A percentile compares a stretch with the other conserved stretches of the same genome.
Evolutionary conservation across 305 asterid genomes (phyloP).

Genomic region (Rubia tinctorum): DNA sequence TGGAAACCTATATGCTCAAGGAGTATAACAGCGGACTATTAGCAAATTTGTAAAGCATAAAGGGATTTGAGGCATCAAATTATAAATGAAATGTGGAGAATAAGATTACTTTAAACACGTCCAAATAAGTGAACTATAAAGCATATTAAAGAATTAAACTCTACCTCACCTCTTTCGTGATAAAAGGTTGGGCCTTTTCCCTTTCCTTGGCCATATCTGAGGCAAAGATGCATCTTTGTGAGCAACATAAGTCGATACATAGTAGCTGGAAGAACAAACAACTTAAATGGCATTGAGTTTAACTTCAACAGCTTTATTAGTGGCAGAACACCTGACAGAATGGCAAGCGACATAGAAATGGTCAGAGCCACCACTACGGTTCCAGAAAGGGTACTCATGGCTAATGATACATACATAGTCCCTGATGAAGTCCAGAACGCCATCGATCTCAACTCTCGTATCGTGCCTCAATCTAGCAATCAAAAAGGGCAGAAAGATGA

Average conservation of each 20-base stretch:
- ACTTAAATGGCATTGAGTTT: constrained; percentile 75
- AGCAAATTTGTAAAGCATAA: not conserved
- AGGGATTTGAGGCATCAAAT: not conserved
- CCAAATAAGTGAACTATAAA: constrained; percentile 10
- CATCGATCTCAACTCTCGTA: constrained; percentile 60
- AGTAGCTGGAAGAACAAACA: constrained; percentile 92
- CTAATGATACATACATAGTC: constrained; percentile 46
- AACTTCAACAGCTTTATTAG: constrained; percentile 62
- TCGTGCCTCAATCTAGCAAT: constrained; percentile 73
- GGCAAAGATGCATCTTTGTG: constrained; percentile 91
- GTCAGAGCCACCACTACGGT: constrained; percentile 77
- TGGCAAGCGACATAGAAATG: constrained; percentile 92
- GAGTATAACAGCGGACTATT: not conserved
- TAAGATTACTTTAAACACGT: not conserved
- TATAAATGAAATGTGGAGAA: not conserved
- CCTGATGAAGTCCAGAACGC: constrained; percentile 52
- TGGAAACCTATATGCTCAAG: not conserved
- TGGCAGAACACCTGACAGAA: constrained; percentile 77
- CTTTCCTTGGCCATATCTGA: constrained; percentile 90
- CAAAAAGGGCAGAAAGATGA: constrained; percentile 85
- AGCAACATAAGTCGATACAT: constrained; percentile 57
- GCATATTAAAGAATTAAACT: constrained; percentile 16
- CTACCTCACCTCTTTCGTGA: constrained; percentile 45
- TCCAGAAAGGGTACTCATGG: constrained; percentile 64
- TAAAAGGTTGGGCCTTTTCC: constrained; percentile 38